Base-by-base conservation (phyloP, 345 rosid species). In the Arabis alpina region DNA sequence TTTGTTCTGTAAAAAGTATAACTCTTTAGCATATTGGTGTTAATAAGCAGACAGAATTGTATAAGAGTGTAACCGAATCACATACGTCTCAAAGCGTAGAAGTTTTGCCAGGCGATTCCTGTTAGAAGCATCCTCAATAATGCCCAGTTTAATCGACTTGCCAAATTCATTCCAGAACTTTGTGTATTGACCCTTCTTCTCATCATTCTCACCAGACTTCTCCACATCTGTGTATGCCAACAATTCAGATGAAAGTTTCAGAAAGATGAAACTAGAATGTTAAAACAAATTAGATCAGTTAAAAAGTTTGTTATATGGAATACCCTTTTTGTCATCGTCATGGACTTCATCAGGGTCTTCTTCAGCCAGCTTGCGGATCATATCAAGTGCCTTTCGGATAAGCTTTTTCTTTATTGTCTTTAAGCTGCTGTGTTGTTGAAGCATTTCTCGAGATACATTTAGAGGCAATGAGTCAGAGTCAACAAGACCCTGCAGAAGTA, bases 151-250 rank as follows among this genome's bases (percentile, higher is more conserved):
- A 54, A 94, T 88, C 25, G 98, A 94, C 82, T 91, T 91, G 66
- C 99, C 99, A 74, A 88, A 94, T 79, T 94, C 98, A 70, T 91
- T 91, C 99, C 99, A 94, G 86, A 94, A 91, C 64, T 83, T 91
- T 4, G 88, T 23, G 65, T 94, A 94, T 68, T 94, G 96, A 65
- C 97, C 99, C 76, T 80, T 89, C 86, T 88, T 91, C 83, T 91
- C 95, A 72, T 84, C 79, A 28, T 68, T 80, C 59, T 85, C 95
- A 52, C 70, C 54, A 37, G 87, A 84, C 69, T 84, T 85, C 63
- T 86, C 98, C 70, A 79, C 79, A 67, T 91, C 97, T 75, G 23
- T 15, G 81, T 83, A 34, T 34, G 42, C 63, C 52, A 45, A 37
- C 34, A 45, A 7, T 39, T 57, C 13, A 61, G 13, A 60, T 8